phyloP scores from a whole-genome alignment of 2,329 filamentous ascomycete genomes.

The Dissoconium aciculare region DNA sequence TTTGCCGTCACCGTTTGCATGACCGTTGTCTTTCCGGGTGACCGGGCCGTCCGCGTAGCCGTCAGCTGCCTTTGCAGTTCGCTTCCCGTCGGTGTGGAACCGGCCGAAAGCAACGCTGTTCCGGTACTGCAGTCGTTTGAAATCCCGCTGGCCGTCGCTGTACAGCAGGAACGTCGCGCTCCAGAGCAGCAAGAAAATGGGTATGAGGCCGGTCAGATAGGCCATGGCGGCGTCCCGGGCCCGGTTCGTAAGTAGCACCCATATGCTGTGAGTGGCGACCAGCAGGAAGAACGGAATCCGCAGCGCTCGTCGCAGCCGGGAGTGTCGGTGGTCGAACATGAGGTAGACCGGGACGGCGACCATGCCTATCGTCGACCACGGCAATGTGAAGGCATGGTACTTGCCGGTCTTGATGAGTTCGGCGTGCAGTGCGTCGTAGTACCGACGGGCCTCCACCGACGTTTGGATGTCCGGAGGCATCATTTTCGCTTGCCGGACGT shows the following conservation, averaged over 20 bases:
- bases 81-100: slow-evolving; percentile 6
- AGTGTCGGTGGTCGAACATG: slow-evolving; percentile 34
- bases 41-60: slow-evolving; percentile 1
- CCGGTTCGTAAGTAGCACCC: slow-evolving; percentile 31
- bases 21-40: not conserved
- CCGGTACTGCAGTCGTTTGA: slow-evolving; percentile 38
- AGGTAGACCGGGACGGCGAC: slow-evolving; percentile 35
- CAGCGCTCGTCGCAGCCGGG: slow-evolving; percentile 25
- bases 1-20: slow-evolving; percentile 2
- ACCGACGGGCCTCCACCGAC: slow-evolving; percentile 15
- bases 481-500: slow-evolving; percentile 8
- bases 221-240: slow-evolving; percentile 37
- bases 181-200: slow-evolving; percentile 41
- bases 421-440: slow-evolving; percentile 29
- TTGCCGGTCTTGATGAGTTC: slow-evolving; percentile 25
- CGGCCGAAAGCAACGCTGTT: slow-evolving; percentile 4
- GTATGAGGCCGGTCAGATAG: slow-evolving; percentile 41
- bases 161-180: slow-evolving; percentile 38
- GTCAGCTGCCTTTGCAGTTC: slow-evolving; percentile 1
- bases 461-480: slow-evolving; percentile 17
- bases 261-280: slow-evolving; percentile 30
- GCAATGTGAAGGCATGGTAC: slow-evolving; percentile 31
- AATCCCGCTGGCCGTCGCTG: slow-evolving; percentile 41
- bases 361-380: slow-evolving; percentile 27
- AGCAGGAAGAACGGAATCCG: slow-evolving; percentile 34